Conservation (phyloP, 2,329 filamentous ascomycete genomes). For the Salinomyces thailandicus region DNA sequence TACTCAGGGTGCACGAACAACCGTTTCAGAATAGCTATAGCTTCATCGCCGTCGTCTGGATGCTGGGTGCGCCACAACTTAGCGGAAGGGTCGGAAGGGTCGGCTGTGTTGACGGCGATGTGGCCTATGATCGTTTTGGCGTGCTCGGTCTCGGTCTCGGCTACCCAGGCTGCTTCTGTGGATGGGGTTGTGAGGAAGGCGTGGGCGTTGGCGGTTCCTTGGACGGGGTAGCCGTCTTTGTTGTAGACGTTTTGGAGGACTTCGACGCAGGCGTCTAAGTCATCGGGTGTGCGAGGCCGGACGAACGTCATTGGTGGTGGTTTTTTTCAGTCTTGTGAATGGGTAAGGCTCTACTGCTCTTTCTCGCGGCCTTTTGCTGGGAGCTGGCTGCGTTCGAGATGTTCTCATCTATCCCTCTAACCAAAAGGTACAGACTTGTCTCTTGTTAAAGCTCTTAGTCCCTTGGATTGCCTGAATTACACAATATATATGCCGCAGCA, state of each 20-base stretch:
- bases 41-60: conserved; percentile 4
- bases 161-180: conserved; percentile 16
- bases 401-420: no score
- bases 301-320: conserved; percentile 8
- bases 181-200: conserved; percentile 7
- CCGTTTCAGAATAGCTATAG: conserved; percentile 16
- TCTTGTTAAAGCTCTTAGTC: no score
- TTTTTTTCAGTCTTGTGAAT: no score
- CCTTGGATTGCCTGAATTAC: no score
- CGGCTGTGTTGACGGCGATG: conserved; percentile 7
- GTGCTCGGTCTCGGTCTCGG: conserved; percentile 3
- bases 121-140: conserved; percentile 13
- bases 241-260: conserved; percentile 15
- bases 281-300: conserved; percentile 10
- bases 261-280: conserved; percentile 14
- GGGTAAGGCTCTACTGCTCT: no score
- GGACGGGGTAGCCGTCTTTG: conserved; percentile 18
- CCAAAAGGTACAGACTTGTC: no score
- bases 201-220: conserved; percentile 14
- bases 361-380: no score
- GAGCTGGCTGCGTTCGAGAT: no score
- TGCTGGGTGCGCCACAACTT: conserved; percentile 8
- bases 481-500: no score
- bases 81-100: conserved; percentile 12
- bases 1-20: conserved; percentile 17